These are phyloP conservation scores for Ceratocystis albifundus DNA, from an alignment of 2,329 filamentous ascomycete species.

Conservation along the genomic window DNA sequence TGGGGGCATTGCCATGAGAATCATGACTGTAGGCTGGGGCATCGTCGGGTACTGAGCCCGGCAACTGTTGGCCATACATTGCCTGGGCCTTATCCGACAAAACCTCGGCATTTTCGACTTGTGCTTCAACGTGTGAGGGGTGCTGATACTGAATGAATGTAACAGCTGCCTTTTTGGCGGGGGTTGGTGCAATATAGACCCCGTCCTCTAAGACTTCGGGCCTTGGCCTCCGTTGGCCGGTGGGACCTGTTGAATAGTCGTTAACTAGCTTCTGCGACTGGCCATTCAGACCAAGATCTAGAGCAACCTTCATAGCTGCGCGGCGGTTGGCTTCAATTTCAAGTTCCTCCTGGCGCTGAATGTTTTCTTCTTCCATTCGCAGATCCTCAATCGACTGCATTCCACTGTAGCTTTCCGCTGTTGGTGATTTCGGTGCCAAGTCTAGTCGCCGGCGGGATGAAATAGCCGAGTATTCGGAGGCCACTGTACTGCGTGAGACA, in stretches of 20 bases:
- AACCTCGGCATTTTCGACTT: constrained; percentile 9
- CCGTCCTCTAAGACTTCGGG: constrained; percentile 31
- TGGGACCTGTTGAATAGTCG: neutral
- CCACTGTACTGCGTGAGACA: constrained; percentile 48
- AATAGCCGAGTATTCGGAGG: constrained; percentile 33
- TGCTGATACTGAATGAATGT: neutral
- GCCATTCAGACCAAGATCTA: constrained; percentile 37
- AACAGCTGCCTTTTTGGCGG: constrained; percentile 14
- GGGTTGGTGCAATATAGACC: constrained; percentile 20
- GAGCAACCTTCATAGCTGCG: constrained; percentile 42
- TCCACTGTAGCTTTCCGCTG: constrained; percentile 28
- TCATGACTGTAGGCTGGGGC: constrained; percentile 5
- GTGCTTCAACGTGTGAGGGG: constrained; percentile 7
- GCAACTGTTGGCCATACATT: neutral
- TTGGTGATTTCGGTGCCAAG: neutral
- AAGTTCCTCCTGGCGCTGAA: constrained; percentile 42
- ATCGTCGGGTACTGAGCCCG: constrained; percentile 9
- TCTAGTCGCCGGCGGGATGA: constrained; percentile 25
- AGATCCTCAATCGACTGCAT: constrained; percentile 39
- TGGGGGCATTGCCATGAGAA: constrained; percentile 3
- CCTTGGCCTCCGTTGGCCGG: constrained; percentile 25
- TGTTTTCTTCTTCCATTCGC: constrained; percentile 41
- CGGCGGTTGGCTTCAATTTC: constrained; percentile 42
- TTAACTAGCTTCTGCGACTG: neutral
- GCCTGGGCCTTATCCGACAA: constrained; percentile 15